Percentiles rank a stretch among this genome's conserved stretches.
These are phyloP conservation scores for Candida sanyiensis DNA, from an alignment of 805 yeast species.

Conservation along the genomic window DNA sequence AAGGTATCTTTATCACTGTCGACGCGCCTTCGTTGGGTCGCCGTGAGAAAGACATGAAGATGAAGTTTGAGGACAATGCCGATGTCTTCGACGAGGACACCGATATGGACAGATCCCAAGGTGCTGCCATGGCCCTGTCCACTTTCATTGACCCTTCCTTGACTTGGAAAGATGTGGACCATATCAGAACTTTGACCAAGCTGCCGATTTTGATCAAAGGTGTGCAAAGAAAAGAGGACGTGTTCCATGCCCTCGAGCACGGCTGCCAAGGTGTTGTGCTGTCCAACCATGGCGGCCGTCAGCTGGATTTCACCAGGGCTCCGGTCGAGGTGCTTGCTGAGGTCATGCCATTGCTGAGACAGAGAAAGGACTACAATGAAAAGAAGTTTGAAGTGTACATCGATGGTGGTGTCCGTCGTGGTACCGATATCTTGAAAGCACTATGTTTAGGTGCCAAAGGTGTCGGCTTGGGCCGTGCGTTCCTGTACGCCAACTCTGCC, in stretches of 20 bases:
- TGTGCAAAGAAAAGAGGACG: constrained; percentile 79
- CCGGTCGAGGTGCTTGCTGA: constrained; percentile 73
- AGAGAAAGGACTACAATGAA: constrained; percentile 41
- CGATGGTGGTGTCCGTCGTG: constrained; percentile 69
- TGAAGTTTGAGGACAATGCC: constrained; percentile 47
- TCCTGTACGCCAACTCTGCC: constrained; percentile 55
- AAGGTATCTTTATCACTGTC: constrained; percentile 82
- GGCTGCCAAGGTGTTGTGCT: constrained; percentile 77
- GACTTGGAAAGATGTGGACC: constrained; percentile 58
- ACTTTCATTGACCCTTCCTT: constrained; percentile 72
- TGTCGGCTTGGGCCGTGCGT: constrained; percentile 66
- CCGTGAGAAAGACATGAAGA: constrained; percentile 80
- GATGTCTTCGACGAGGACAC: constrained; percentile 45
- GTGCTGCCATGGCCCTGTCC: constrained; percentile 85
- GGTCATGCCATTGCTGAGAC: constrained; percentile 46
- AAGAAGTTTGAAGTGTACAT: constrained; percentile 52
- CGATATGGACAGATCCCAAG: constrained; percentile 61
- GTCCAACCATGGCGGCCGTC: constrained; percentile 90
- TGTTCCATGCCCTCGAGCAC: constrained; percentile 60
- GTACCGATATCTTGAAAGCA: constrained; percentile 61
- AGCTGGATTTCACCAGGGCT: constrained; percentile 76
- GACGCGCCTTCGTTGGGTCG: constrained; percentile 92
- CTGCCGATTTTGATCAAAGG: constrained; percentile 76
- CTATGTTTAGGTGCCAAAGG: constrained; percentile 65
- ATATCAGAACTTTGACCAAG: constrained; percentile 49